Evolutionary conservation across 371 early-diverging fungal genomes (phyloP).

Genomic region (Dichotomocladium elegans): DNA sequence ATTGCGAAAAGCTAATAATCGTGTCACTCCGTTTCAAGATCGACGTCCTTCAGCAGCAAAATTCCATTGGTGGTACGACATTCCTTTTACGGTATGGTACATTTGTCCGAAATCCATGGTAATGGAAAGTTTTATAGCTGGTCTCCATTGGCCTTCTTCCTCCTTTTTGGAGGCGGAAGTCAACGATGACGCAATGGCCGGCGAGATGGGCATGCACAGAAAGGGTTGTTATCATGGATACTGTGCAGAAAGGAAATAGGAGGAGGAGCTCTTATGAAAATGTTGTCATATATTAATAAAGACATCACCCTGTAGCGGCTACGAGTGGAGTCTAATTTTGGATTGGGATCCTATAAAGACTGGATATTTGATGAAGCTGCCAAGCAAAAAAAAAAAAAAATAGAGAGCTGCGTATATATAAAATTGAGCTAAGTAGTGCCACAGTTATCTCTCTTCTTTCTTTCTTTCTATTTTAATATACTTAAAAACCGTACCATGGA

Average conservation of each 20-base stretch:
- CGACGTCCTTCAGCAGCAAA: neutral
- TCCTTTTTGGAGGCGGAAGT: no score
- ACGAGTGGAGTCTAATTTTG: neutral
- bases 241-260: no score
- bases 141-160: neutral
- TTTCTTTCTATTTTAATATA: neutral
- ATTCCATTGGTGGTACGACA: neutral
- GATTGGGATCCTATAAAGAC: neutral
- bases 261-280: no score
- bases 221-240: no score
- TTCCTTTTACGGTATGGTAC: neutral
- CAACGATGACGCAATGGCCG: no score
- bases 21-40: neutral
- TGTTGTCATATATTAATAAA: no score
- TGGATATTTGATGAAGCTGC: neutral
- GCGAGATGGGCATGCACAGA: no score
- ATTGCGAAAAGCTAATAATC: neutral
- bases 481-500: neutral
- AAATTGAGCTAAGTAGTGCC: neutral
- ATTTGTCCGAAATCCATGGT: neutral
- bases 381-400: neutral
- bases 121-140: constrained; percentile 1
- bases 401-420: neutral
- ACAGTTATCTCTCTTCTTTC: neutral
- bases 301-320: no score